phyloP scores from a whole-genome alignment of 768 basidiomycete species.

The Agrocybe chaxingu region DNA sequence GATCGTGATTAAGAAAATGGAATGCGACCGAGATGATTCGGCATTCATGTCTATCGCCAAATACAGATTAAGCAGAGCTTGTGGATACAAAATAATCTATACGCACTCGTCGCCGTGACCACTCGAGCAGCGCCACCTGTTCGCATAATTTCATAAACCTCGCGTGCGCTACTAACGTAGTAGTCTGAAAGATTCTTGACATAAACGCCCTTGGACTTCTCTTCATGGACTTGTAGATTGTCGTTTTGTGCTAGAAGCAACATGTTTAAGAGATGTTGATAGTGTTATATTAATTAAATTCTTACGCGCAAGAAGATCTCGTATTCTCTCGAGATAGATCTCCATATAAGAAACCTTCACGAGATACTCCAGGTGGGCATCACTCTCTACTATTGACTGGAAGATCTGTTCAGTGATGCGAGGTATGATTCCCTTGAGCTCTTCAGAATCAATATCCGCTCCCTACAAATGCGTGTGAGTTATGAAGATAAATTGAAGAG shows the following conservation, averaged over 20 bases:
- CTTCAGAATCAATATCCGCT: conserved; percentile 92
- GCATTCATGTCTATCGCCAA: conserved; percentile 90
- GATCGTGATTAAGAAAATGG: conserved; percentile 97
- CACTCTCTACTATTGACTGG: conserved; percentile 94
- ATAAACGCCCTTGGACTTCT: conserved; percentile 96
- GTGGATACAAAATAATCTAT: neutral
- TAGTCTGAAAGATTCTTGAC: conserved; percentile 97
- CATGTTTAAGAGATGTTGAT: neutral
- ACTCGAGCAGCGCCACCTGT: conserved; percentile 90
- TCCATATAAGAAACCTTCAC: conserved; percentile 99
- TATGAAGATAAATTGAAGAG: conserved; percentile 5
- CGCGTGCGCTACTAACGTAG: conserved; percentile 92
- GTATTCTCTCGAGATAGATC: conserved; percentile 95
- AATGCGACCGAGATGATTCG: conserved; percentile 97
- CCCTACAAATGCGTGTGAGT: conserved; percentile 51
- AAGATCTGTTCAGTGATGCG: conserved; percentile 99
- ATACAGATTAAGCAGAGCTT: neutral
- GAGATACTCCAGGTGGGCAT: conserved; percentile 93
- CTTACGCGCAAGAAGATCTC: conserved; percentile 94
- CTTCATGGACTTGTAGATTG: conserved; percentile 97
- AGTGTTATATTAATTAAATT: neutral
- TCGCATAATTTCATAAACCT: conserved; percentile 99
- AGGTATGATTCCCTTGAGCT: conserved; percentile 94
- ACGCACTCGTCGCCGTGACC: conserved; percentile 90
- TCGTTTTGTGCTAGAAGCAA: conserved; percentile 80